A percentile compares a stretch with the other conserved stretches of the same genome.
Evolutionary conservation across 305 asterid species (phyloP).

Genomic region (Fraxinus baroniana): DNA sequence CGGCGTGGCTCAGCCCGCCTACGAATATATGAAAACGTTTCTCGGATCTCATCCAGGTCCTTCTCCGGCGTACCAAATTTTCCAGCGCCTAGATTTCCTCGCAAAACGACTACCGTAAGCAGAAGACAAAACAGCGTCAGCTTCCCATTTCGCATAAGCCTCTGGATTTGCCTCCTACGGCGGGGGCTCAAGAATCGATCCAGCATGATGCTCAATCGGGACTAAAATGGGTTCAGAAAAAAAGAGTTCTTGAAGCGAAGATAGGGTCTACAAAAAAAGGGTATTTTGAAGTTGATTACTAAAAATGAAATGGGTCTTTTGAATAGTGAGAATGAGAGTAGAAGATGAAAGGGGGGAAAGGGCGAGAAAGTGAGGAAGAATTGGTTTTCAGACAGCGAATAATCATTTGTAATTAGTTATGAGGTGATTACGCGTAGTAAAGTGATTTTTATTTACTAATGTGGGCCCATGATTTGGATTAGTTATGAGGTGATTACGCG

Average conservation of each 20-base stretch:
- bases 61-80: conserved; percentile 6
- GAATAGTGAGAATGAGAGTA: background rate
- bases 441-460: background rate
- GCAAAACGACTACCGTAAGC: background rate
- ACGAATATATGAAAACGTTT: background rate
- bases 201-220: background rate
- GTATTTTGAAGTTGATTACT: background rate
- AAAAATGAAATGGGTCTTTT: background rate
- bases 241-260: background rate
- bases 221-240: background rate
- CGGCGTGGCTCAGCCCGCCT: conserved; percentile 5
- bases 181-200: background rate
- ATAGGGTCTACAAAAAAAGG: background rate
- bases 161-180: background rate
- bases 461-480: background rate
- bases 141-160: background rate
- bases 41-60: conserved; percentile 2
- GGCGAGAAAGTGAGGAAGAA: background rate
- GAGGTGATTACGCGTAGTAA: background rate
- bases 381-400: background rate
- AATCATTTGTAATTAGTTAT: background rate
- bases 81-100: background rate
- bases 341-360: background rate
- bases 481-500: background rate
- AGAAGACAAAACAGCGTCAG: background rate